Evolutionary conservation across 768 basidiomycete species (phyloP), one percentile per base, ranked within the genome.

Genomic region (Tremella mesenterica): DNA sequence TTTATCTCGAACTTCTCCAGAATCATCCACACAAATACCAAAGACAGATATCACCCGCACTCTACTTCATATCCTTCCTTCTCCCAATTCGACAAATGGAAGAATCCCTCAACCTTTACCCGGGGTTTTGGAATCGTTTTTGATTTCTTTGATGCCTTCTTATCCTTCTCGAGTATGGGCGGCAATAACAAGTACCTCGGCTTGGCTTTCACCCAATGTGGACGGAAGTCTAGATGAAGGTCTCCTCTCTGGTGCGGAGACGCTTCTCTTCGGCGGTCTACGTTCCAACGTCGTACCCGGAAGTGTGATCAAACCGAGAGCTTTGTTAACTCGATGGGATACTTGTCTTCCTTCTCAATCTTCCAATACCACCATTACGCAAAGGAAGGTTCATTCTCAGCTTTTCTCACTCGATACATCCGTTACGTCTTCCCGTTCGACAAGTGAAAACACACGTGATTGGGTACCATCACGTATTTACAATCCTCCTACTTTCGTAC

Each of bases 61-160:
- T 13, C 48, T 67, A 2, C 20, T 61, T 3, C 65, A 67, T 30
- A 52, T 67, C 39, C 41, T 67, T 9, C 62, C 65, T 1, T 18
- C 48, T n/a, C n/a, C n/a, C n/a, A n/a, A n/a, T n/a, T n/a, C n/a
- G n/a, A n/a, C n/a, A n/a, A n/a, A n/a, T n/a, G n/a, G n/a, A n/a
- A 29, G 43, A 1, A 50, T 56, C 10, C 56, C 63, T 4, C 31
- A 45, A 14, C 55, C 62, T 12, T 28, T 67, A 9, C 62, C 62
- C 2, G 28, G 30, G 7, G 60, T 64, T 20, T 56, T 67, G 27
- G 62, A 67, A 38, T 54, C 34, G 26, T 67, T 61, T 56, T 30
- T 67, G 9, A 38, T 67, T 2, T 59, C 62, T 3, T 43, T 67
- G 16, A 34, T 59, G 23, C 56, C 62, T 13, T 31, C 44, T 13